phyloP scores from a whole-genome alignment of 208 protist genomes.

The Crithidia bombi region DNA sequence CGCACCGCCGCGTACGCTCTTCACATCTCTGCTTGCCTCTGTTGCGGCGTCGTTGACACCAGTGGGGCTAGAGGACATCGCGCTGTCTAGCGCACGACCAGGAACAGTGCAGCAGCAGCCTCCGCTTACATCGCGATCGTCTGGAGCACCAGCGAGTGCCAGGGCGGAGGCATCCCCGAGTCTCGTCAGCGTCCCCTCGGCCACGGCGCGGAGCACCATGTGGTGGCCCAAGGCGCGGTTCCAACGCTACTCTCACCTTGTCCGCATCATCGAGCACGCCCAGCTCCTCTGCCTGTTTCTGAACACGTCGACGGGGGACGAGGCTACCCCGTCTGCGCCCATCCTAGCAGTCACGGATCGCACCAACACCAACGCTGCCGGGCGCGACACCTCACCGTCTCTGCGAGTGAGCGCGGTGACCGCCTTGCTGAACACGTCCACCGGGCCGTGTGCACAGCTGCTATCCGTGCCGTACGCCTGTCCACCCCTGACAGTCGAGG shows the following conservation, averaged over 20 bases:
- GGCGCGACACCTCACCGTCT: slow-evolving; percentile 11
- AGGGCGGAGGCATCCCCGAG: not conserved
- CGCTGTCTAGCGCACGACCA: slow-evolving; percentile 3
- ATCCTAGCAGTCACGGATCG: slow-evolving; percentile 13
- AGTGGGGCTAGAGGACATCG: slow-evolving; percentile 11
- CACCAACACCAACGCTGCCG: not conserved
- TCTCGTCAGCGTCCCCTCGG: not conserved
- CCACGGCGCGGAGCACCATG: slow-evolving; percentile 36
- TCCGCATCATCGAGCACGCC: slow-evolving; percentile 51
- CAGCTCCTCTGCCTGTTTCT: slow-evolving; percentile 35
- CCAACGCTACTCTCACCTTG: slow-evolving; percentile 33
- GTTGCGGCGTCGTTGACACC: slow-evolving; percentile 19
- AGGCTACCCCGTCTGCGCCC: not conserved
- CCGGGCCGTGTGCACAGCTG: slow-evolving; percentile 49
- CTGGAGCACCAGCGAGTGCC: not conserved
- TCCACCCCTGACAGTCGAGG: slow-evolving; percentile 20
- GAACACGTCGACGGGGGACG: slow-evolving; percentile 10
- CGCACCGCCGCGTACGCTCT: not conserved
- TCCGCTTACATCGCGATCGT: not conserved
- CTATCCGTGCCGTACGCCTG: slow-evolving; percentile 44
- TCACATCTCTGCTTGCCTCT: slow-evolving; percentile 10
- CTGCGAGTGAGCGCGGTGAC: slow-evolving; percentile 40
- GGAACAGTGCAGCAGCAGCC: slow-evolving; percentile 4
- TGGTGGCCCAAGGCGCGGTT: slow-evolving; percentile 57
- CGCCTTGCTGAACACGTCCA: slow-evolving; percentile 47